These are phyloP conservation scores for Verticillium albo-atrum DNA, from an alignment of 2,329 filamentous ascomycete species.

Conservation along the genomic window DNA sequence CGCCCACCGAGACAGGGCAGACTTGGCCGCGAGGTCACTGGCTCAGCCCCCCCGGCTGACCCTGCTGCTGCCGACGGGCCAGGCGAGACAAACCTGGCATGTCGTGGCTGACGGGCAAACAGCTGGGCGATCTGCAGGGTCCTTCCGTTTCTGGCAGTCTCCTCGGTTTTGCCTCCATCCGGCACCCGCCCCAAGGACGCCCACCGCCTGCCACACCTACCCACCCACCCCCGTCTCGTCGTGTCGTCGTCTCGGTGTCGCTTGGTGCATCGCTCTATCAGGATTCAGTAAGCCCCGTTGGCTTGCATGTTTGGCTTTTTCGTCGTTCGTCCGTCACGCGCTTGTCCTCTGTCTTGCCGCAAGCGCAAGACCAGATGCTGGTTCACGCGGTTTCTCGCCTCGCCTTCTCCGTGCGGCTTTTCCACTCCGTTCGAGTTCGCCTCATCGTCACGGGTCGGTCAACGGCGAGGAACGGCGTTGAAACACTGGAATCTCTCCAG, in stretches of 20 bases:
- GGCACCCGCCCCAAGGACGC: background rate
- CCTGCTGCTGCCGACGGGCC: background rate
- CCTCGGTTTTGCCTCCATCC: background rate
- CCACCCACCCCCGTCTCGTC: background rate
- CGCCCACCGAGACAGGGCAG: background rate
- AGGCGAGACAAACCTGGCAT: background rate
- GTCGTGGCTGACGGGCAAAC: background rate
- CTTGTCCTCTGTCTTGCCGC: too few relatives aligned
- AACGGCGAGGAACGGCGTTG: background rate
- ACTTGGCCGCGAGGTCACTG: background rate
- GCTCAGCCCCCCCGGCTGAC: background rate
- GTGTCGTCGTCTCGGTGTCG: too few relatives aligned
- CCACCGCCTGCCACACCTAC: background rate
- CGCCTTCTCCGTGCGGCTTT: too few relatives aligned
- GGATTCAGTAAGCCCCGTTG: background rate
- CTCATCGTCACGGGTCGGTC: background rate
- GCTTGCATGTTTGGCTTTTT: too few relatives aligned
- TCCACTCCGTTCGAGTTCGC: too few relatives aligned
- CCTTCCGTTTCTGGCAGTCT: slow-evolving; percentile 8
- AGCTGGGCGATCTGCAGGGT: slow-evolving; percentile 13
- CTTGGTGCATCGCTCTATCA: background rate
- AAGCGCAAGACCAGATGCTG: too few relatives aligned
- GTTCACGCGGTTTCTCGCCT: too few relatives aligned
- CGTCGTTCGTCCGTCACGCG: too few relatives aligned
- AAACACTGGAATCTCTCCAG: background rate